Evolutionary conservation across 1,284 basidiomycete species (phyloP).

Genomic region (Xanthoconium separans): DNA sequence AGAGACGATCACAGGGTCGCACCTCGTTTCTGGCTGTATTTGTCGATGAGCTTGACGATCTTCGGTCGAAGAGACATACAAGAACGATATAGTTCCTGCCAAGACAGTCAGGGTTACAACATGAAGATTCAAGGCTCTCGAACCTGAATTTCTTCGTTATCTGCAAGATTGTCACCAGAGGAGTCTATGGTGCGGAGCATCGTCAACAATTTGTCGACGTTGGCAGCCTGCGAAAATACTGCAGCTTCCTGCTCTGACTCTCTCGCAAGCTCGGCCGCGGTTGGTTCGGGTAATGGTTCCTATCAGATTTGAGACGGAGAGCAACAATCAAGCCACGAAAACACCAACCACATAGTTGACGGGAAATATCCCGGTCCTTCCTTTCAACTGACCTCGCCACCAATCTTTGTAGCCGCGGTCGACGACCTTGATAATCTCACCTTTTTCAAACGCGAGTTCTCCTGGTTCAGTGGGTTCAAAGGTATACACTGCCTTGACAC

Average conservation of each 20-base stretch:
- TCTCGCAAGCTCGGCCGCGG: slow-evolving; percentile 71
- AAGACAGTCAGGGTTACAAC: background rate
- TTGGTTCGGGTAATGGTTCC: slow-evolving; percentile 90
- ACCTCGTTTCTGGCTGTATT: slow-evolving; percentile 95
- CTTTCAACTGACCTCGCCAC: slow-evolving; percentile 95
- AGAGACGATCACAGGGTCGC: slow-evolving; percentile 12
- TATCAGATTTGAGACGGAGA: slow-evolving; percentile 29
- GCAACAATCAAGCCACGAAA: background rate
- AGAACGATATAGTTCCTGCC: slow-evolving; percentile 85
- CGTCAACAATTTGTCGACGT: slow-evolving; percentile 85
- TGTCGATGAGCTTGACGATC: slow-evolving; percentile 96
- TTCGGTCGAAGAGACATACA: slow-evolving; percentile 89
- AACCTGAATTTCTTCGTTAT: slow-evolving; percentile 93
- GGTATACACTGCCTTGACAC: slow-evolving; percentile 88
- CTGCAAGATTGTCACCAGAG: slow-evolving; percentile 82
- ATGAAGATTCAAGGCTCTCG: slow-evolving; percentile 1
- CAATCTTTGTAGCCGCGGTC: slow-evolving; percentile 96
- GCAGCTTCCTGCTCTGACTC: slow-evolving; percentile 90
- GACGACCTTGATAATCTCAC: slow-evolving; percentile 95
- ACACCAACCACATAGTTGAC: slow-evolving; percentile 90
- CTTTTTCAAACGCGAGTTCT: slow-evolving; percentile 90
- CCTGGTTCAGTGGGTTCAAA: slow-evolving; percentile 90
- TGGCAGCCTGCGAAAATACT: slow-evolving; percentile 81
- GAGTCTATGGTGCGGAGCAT: slow-evolving; percentile 81
- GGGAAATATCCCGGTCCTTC: slow-evolving; percentile 95